These are phyloP conservation scores for Collybia nuda DNA, from an alignment of 768 basidiomycete genomes.

Conservation along the genomic window DNA sequence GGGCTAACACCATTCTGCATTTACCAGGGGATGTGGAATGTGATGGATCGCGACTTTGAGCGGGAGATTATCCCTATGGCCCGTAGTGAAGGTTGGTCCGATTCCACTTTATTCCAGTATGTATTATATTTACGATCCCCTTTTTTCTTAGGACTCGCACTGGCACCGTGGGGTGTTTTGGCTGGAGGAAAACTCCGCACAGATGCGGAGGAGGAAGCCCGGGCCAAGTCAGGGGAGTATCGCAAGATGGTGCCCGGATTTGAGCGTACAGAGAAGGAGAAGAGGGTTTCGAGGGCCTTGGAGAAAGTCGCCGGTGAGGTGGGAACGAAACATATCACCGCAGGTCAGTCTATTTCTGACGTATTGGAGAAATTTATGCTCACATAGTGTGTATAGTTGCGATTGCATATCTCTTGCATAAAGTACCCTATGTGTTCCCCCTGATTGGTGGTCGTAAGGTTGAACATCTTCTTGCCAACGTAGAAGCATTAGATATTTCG, in stretches of 20 bases:
- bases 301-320: conserved; percentile 40
- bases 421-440: conserved; percentile 52
- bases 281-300: conserved; percentile 28
- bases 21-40: conserved; percentile 50
- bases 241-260: conserved; percentile 22
- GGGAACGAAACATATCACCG: conserved; percentile 30
- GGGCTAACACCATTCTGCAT: conserved; percentile 51
- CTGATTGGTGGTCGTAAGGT: conserved; percentile 52
- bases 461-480: conserved; percentile 48
- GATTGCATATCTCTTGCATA: conserved; percentile 56
- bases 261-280: conserved; percentile 33
- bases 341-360: conserved; percentile 14
- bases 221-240: conserved; percentile 20
- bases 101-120: too few relatives aligned
- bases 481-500: conserved; percentile 47
- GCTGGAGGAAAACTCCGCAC: conserved; percentile 45
- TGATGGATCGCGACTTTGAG: conserved; percentile 47
- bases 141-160: conserved; percentile 27
- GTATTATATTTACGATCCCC: conserved; percentile 12
- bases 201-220: conserved; percentile 33
- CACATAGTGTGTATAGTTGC: too few relatives aligned
- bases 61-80: conserved; percentile 53
- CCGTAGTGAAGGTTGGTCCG: conserved; percentile 34
- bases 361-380: too few relatives aligned
- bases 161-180: conserved; percentile 23